Base-by-base conservation (phyloP, 164 flowering plant genomes). In the Cinnamomum micranthum region DNA sequence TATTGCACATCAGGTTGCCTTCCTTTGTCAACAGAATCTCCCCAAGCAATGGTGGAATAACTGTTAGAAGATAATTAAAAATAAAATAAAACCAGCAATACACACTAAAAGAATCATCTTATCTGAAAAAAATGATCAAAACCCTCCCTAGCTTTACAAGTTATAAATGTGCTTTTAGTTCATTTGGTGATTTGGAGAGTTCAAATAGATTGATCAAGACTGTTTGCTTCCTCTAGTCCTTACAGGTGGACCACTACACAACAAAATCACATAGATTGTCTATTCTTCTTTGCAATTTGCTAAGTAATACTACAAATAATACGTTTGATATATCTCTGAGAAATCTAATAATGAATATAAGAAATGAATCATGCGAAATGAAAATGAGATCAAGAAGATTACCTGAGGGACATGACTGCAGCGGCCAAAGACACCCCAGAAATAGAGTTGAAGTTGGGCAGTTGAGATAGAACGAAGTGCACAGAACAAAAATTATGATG, bases 321-420 rank as follows among this genome's bases (percentile, higher is more conserved):
- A 2, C 3, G 2, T 51, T 15, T 15, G 15, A 12, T 51, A 11
- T 15, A 11, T 15, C 58, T 11, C 0, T 0, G 2, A 51, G 58
- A 51, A 51, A 51, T 11, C 58, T 51, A 51, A 51, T 12, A 22
- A 63, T 23, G 10, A 20, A 63, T 63, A 20, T 62, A 27, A 27
- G 27, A 27, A 22, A 63, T 23, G 10, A 20, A 63, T 63, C 28
- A 27, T n/a, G 20, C 12, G 25, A 20, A 63, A 63, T 22, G 22
- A 22, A 20, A 22, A 63, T 24, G 24, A 50, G 35, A 47, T 6
- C 41, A 22, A 75, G 58, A 27, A n/a, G 17, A 24, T 14, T 87
- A 88, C 94, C 90, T 87, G 27, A 90, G 72, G 65, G 90, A 88
- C 92, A 91, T 91, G 75, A 83, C 80, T 6, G 95, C 91, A 0